phyloP scores from a whole-genome alignment of 2,329 filamentous ascomycete genomes.

The Penicillium sp. region DNA sequence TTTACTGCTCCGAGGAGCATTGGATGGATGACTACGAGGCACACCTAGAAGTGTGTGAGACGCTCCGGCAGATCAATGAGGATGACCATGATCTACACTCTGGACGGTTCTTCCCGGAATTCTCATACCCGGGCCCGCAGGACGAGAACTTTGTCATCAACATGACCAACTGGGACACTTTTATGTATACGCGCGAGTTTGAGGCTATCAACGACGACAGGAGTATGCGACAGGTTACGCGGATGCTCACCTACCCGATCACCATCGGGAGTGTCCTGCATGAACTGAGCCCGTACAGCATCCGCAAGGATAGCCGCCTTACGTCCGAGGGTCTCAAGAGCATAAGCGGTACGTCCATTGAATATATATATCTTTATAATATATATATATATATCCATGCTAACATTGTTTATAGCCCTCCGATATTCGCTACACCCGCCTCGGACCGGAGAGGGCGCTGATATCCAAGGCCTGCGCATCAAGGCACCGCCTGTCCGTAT shows the following conservation, averaged over 20 bases:
- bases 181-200: slow-evolving; percentile 90
- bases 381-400: not conserved
- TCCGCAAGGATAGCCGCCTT: slow-evolving; percentile 74
- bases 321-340: slow-evolving; percentile 92
- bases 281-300: slow-evolving; percentile 89
- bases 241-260: slow-evolving; percentile 89
- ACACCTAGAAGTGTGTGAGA: slow-evolving; percentile 91
- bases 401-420: slow-evolving; percentile 63
- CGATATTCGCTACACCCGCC: slow-evolving; percentile 94
- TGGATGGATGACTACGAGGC: slow-evolving; percentile 96
- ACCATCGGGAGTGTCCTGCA: slow-evolving; percentile 91
- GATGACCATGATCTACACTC: slow-evolving; percentile 95
- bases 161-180: slow-evolving; percentile 98
- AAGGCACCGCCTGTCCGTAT: slow-evolving; percentile 87
- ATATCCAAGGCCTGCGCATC: slow-evolving; percentile 78
- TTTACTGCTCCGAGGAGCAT: slow-evolving; percentile 92
- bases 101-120: slow-evolving; percentile 90
- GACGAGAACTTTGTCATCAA: slow-evolving; percentile 93
- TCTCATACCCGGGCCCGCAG: slow-evolving; percentile 85
- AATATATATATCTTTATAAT: too few relatives aligned
- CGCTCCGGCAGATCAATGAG: slow-evolving; percentile 90
- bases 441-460: slow-evolving; percentile 72
- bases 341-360: slow-evolving; percentile 72
- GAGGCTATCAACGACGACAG: slow-evolving; percentile 89
- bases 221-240: slow-evolving; percentile 88